Base-by-base conservation (phyloP, 805 yeast genomes). In the Kluyveromyces aestuarii region DNA sequence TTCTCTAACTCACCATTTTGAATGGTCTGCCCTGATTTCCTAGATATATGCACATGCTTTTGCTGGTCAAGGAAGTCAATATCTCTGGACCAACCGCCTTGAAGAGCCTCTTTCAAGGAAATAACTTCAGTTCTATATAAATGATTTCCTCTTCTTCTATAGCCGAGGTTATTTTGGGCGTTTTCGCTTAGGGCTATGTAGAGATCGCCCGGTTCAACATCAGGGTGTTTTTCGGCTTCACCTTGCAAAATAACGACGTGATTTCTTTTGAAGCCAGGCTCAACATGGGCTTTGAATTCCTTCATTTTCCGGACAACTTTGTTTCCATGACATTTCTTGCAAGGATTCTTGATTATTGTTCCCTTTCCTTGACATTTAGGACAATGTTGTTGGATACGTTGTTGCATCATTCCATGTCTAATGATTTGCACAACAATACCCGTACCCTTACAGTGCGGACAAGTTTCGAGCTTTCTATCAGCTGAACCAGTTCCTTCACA, bases 351-450 rank as follows among this genome's bases (percentile, higher is more conserved):
- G 39, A 87, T 82, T 8, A 73, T 67, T 48, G 78, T 71, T 11
- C 99, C 99, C 41, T 73, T 69, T 36, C 98, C 98, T 10, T 71
- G 68, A 73, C 99, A 93, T 46, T 70, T 68, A 47, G 84, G 88
- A 74, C 99, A 93, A 3, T 75, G 73, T 41, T 81, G 76, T 63
- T 87, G 91, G 56, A 90, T 74, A 52, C 82, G 85, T 67, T 93
- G 98, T 52, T 87, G 71, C 88, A 93, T 87, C 8, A 95, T 95
- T 0, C 87, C 97, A 55, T 91, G 67, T 63, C 90, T 95, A 50
- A 84, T 73, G 45, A 79, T 74, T 48, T 82, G 76, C 8, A 81
- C 62, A 37, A 77, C 66, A 19, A 82, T 72, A 27, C 99, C 99
- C 25, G 69, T 67, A 6, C 99, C 99, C 11, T 72, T 64, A 71